Evolutionary conservation across 176 grass and related monocot genomes (phyloP), one percentile per base, ranked within the genome.

Genomic region (Musa beccarii): DNA sequence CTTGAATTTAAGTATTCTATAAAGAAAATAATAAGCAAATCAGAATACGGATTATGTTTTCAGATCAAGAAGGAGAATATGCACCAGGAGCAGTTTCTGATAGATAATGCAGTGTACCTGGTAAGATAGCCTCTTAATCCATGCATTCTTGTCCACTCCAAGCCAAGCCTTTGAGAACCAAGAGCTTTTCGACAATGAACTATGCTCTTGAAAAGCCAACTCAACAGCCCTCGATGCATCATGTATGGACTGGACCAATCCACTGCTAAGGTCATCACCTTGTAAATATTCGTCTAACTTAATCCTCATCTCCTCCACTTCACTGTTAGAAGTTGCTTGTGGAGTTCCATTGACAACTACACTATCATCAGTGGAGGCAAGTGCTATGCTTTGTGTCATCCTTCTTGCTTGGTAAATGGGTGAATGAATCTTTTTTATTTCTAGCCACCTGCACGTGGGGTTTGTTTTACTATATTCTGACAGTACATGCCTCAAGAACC

Each of bases 211-310:
- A 75, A 99, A 89, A 68, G 86, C 83, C 71, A 99, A 78, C 84
- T 99, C 96, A 72, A 95, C 84, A 82, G 86, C 88, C 61, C 96
- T 99, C 0, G 91, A 91, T 63, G 96, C 91, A 86, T 99, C 91
- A 86, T 95, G 92, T 84, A 99, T 88, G 9, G 91, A 87, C 22
- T 99, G 96, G 59, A 94, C 87, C 75, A 93, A 62, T 72, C 88
- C 84, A 74, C 51, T 82, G 78, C 88, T 93, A 22, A 88, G 79
- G 84, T 89, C 88, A 76, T 99, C 83, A 59, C 79, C 91, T 63
- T 92, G 83, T 51, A 94, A 75, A 73, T 83, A 75, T 78, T 89
- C 77, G 86, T 88, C 87, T 73, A 99, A 57, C 74, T 92, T 86
- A 79, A 94, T 72, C 77, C 85, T 89, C 84, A 92, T 89, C 76